phyloP scores from a whole-genome alignment of 1,284 basidiomycete species.

The Puccinia coronata region DNA sequence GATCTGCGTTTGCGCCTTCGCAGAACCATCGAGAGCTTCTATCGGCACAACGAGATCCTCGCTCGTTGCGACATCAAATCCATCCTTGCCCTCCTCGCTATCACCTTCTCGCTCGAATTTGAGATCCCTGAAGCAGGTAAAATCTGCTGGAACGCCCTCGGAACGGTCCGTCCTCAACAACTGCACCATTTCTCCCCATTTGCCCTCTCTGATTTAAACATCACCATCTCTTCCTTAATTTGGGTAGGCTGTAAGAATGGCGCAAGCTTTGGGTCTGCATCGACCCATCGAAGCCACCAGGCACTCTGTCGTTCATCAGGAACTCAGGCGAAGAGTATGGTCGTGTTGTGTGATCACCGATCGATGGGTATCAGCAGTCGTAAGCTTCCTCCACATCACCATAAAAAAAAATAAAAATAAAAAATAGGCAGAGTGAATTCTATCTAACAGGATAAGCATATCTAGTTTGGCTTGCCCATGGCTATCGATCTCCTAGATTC shows the following conservation, averaged over 20 bases:
- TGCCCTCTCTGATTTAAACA: neutral
- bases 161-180: constrained; percentile 5
- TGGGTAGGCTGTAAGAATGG: constrained; percentile 60
- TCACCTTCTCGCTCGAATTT: constrained; percentile 30
- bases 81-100: constrained; percentile 4
- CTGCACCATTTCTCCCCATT: neutral
- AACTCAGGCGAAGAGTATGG: constrained; percentile 82
- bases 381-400: constrained; percentile 59
- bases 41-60: constrained; percentile 27
- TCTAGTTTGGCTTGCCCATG: constrained; percentile 75
- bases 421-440: neutral
- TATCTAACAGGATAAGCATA: neutral
- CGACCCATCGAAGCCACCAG: constrained; percentile 60
- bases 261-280: constrained; percentile 88
- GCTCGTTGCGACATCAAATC: constrained; percentile 24
- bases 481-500: constrained; percentile 93
- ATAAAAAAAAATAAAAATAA: no score
- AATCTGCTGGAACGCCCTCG: constrained; percentile 32
- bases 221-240: neutral
- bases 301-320: constrained; percentile 63
- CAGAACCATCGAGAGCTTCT: neutral
- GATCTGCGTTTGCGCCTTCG: neutral
- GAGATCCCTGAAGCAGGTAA: constrained; percentile 10
- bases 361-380: constrained; percentile 66
- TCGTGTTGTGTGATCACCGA: constrained; percentile 86